Base-by-base conservation (phyloP, 352 stramenopile species). In the Phytophthora aleatoria region DNA sequence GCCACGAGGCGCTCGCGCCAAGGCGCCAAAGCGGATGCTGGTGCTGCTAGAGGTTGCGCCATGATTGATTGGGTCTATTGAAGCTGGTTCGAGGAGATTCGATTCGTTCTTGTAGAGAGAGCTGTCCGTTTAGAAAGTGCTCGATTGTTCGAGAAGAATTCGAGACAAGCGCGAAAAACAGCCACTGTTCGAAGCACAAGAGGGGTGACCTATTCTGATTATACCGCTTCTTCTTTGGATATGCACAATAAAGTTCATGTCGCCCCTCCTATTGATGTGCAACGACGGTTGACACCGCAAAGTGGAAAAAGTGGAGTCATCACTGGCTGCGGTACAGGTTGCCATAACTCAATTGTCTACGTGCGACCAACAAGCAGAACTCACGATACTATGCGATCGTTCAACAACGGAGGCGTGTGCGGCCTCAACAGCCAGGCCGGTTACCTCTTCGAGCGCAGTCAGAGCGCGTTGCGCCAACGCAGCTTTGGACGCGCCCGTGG, bases 1-100 rank as follows among this genome's bases (percentile, higher is more conserved):
- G 60, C 65, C 27, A 83, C 33, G 27, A 92, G 74, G 15, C 75
- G 81, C 68, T 83, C 71, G 49, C 83, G 83, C 65, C 67, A 74
- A 4, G 60, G 66, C 69, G 59, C 55, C 33, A 72, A 42, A 38
- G 63, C 73, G 3, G 73, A 61, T 39, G 61, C 54, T n/a, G 67
- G 61, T 26, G 62, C 71, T 24, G 45, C 48, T 0, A 64, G 50
- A 56, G 57, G 67, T 28, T 51, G 50, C 27, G 10, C 52, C 35
- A 44, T 63, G 9, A 24, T 27, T 35, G 28, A 33, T 33, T 33
- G 28, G 7, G 28, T 33, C 28, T 31, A 48, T 59, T 62, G 48
- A 53, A 45, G 13, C 33, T 66, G 27, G 45, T 61, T 54, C 26
- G 15, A 50, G 20, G 42, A 47, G n/a, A 8, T 60, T 68, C 47